These are phyloP conservation scores for Larix kaempferi DNA, from an alignment of 75 land plant genomes.

Conservation along the genomic window DNA sequence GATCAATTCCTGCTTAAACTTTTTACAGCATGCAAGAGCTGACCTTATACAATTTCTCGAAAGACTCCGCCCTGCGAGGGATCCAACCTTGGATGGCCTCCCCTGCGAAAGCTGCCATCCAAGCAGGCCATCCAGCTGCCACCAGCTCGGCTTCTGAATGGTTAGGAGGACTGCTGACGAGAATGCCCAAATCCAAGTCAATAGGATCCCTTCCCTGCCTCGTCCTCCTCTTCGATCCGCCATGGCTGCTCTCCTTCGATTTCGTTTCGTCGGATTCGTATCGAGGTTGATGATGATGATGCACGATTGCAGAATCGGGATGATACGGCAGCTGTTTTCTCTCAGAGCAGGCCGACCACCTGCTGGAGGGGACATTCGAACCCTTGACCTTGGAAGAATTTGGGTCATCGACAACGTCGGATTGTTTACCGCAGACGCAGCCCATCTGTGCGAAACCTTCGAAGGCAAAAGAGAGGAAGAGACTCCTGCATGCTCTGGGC, in stretches of 20 bases:
- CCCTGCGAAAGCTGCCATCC: conserved; percentile 47
- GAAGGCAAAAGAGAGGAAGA: not conserved
- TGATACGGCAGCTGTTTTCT: no score
- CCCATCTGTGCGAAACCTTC: conserved; percentile 2
- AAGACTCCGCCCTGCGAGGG: conserved; percentile 50
- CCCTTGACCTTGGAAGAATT: not conserved
- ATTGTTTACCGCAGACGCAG: conserved; percentile 7
- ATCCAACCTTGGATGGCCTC: conserved; percentile 50
- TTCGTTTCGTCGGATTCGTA: no score
- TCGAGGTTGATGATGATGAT: no score
- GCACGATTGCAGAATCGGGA: no score
- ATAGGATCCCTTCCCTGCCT: no score
- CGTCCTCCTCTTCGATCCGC: no score
- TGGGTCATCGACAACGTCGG: not conserved
- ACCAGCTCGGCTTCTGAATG: conserved; percentile 39
- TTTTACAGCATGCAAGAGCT: not conserved
- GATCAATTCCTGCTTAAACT: not conserved
- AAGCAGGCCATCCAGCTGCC: conserved; percentile 52
- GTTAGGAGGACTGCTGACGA: not conserved
- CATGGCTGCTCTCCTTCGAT: no score
- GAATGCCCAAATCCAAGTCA: no score
- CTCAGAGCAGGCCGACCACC: not conserved
- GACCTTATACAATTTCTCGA: conserved; percentile 47
- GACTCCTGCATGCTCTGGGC: no score
- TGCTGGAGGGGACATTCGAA: conserved; percentile 2